These are phyloP conservation scores for Allium cepa DNA, from an alignment of 106 monocot genomes.

Conservation along the genomic window DNA sequence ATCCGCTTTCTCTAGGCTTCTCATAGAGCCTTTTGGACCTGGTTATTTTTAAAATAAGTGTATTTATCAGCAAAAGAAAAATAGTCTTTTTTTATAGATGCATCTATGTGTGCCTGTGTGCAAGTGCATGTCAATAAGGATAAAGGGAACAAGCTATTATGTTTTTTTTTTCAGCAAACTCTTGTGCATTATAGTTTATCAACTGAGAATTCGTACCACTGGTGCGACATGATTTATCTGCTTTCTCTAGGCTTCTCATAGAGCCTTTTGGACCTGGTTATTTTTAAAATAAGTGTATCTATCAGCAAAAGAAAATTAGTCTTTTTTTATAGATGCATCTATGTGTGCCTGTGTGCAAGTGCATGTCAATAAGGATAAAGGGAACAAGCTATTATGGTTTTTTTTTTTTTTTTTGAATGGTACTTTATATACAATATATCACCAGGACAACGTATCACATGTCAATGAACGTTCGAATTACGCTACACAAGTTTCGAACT, in stretches of 20 bases:
- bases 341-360: not conserved
- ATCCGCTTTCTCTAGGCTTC: slow-evolving; percentile 27
- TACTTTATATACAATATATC: no score
- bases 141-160: not conserved
- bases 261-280: slow-evolving; percentile 11
- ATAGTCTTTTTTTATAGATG: not conserved
- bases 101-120: not conserved
- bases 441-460: no score
- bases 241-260: slow-evolving; percentile 34
- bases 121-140: not conserved
- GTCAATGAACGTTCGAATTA: no score
- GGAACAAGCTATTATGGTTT: not conserved
- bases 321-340: not conserved
- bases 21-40: slow-evolving; percentile 18
- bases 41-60: not conserved
- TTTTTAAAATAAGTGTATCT: not conserved
- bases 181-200: slow-evolving; percentile 5
- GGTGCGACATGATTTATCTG: slow-evolving; percentile 5
- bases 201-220: slow-evolving; percentile 3
- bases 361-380: not conserved
- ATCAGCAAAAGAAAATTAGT: not conserved
- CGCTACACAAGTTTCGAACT: no score
- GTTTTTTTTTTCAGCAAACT: slow-evolving; percentile 16
- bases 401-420: no score
- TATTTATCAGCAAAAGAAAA: not conserved